Evolutionary conservation across 2,329 filamentous ascomycete genomes (phyloP), one percentile per base, ranked within the genome.

Genomic region (Aspergillus hiratsukae): DNA sequence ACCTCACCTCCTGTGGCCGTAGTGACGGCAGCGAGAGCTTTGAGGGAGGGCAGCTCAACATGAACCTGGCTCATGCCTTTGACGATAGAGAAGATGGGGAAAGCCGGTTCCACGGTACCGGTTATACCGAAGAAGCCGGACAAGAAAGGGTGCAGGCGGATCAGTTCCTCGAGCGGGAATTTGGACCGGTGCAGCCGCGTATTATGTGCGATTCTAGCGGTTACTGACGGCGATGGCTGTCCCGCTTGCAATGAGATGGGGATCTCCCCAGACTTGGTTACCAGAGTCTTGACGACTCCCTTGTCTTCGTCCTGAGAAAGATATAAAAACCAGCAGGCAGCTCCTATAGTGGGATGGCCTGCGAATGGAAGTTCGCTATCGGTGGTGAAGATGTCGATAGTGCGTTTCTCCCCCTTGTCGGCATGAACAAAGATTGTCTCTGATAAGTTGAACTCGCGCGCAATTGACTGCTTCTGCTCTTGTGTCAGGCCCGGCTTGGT

Each of bases 41-140:
- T 83, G 8, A 89, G 71, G 55, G 78, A 80, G 0, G 82, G 76
- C 21, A 93, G 77, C 60, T 82, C 75, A n/a, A 88, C 76, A 37
- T 89, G 80, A n/a, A 84, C 72, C 69, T 91, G 91, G 10, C 66
- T 71, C 70, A 75, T 72, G 7, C 72, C 72, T 49, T 72, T 70
- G 35, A 75, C 72, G 55, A 74, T 72, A 0, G 70, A 72, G 49
- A 74, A 68, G 7, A 74, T 23, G 3, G 69, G 69, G 56, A 70
- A 71, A 1, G 57, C 57, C 1, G 43, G 29, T 48, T 60, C 53
- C 4, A 28, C 28, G 28, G 23, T 48, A 19, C 17, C 48, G 21
- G 25, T 48, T n/a, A 53, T 19, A n/a, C 48, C 25, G 48, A 68
- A 57, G 49, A 64, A 70, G 7, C 63, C 60, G 10, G 58, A 57